phyloP scores from a whole-genome alignment of 805 yeast species.

The Candida arabinofermentans region DNA sequence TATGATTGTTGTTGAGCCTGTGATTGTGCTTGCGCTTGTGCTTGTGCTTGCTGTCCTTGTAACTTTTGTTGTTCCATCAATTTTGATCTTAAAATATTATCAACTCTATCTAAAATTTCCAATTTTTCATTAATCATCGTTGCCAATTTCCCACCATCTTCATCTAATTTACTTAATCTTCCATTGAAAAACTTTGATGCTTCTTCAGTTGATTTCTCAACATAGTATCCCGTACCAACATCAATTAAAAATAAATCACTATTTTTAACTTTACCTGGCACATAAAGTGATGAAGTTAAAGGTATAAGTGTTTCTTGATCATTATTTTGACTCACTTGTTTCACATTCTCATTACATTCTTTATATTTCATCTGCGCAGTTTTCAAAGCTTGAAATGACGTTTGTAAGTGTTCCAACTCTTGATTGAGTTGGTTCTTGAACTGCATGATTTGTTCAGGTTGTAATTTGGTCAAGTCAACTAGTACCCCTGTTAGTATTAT shows the following conservation, averaged over 20 bases:
- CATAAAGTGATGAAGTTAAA: slow-evolving; percentile 80
- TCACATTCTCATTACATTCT: slow-evolving; percentile 74
- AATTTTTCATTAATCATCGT: slow-evolving; percentile 73
- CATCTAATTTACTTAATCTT: slow-evolving; percentile 67
- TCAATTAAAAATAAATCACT: slow-evolving; percentile 78
- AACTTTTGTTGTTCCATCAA: slow-evolving; percentile 42
- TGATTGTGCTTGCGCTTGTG: neutral
- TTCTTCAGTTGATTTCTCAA: slow-evolving; percentile 68
- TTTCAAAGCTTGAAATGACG: slow-evolving; percentile 77
- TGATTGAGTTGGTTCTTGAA: slow-evolving; percentile 79
- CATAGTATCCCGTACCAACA: slow-evolving; percentile 93
- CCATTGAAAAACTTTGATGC: slow-evolving; percentile 68
- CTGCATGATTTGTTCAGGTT: slow-evolving; percentile 80
- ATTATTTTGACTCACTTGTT: slow-evolving; percentile 39
- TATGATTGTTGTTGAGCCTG: neutral
- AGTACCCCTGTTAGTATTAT: no score
- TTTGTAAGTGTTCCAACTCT: slow-evolving; percentile 81
- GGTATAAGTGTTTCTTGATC: slow-evolving; percentile 71
- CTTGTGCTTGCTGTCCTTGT: slow-evolving; percentile 7
- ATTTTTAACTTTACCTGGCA: slow-evolving; percentile 75
- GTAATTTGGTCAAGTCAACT: slow-evolving; percentile 65
- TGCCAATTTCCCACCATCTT: slow-evolving; percentile 70
- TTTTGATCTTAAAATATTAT: slow-evolving; percentile 50
- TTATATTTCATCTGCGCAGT: slow-evolving; percentile 78
- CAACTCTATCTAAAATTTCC: slow-evolving; percentile 57